These are phyloP conservation scores for Quercus lobata DNA, from an alignment of 331 rosid genomes.

Conservation along the genomic window DNA sequence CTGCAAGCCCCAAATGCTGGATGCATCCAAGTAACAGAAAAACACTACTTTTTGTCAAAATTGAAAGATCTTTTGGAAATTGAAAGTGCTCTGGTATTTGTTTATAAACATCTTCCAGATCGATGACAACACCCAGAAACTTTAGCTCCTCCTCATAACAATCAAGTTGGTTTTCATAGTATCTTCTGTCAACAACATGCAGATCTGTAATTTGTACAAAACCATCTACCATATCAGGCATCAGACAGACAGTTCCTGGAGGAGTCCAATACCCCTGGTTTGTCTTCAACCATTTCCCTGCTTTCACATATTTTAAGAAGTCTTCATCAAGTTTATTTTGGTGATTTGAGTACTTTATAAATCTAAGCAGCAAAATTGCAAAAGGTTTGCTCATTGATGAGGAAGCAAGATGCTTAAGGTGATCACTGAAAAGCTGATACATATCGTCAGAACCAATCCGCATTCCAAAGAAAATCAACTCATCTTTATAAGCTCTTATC, in stretches of 20 bases:
- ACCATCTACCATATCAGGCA: not conserved
- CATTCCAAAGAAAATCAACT: slow-evolving; percentile 16
- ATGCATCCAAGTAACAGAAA: slow-evolving; percentile 11
- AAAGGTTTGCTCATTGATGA: not conserved
- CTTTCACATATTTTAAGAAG: slow-evolving; percentile 3
- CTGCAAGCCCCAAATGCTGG: not conserved
- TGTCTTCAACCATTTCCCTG: slow-evolving; percentile 17
- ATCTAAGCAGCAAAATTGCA: slow-evolving; percentile 1
- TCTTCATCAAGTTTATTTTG: not conserved
- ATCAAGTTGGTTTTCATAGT: not conserved
- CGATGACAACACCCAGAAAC: slow-evolving; percentile 8
- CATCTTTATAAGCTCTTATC: slow-evolving; percentile 5
- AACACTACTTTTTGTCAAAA: not conserved
- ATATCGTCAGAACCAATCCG: not conserved
- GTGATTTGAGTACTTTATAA: not conserved
- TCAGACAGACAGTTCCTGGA: not conserved
- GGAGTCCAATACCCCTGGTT: slow-evolving; percentile 6
- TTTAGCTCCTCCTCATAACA: slow-evolving; percentile 5
- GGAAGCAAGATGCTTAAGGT: not conserved
- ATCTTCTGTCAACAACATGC: slow-evolving; percentile 9
- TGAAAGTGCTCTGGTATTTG: slow-evolving; percentile 2
- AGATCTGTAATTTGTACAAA: slow-evolving; percentile 7
- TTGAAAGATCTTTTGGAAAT: not conserved
- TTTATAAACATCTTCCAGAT: not conserved
- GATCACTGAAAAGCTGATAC: not conserved